Base-by-base conservation (phyloP, 768 basidiomycete genomes). In the Termitomyces sp. region DNA sequence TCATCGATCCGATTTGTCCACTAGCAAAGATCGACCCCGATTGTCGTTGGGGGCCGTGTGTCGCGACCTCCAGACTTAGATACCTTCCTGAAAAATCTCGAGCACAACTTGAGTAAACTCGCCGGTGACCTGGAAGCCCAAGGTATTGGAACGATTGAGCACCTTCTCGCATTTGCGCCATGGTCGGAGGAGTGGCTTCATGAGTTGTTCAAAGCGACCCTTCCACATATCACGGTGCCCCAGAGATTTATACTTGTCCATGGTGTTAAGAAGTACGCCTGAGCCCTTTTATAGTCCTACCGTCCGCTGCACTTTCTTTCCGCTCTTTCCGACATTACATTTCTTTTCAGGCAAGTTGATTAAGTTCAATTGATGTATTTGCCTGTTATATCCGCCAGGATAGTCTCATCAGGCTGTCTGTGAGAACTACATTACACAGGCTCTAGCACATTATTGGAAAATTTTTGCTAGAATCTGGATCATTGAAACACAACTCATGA, bases 121-220 rank as follows among this genome's bases (percentile, higher is more conserved):
- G 6, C 16, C 2, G 1, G 6, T 28, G 51, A 33, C 8, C 35
- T 58, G 18, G 50, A 53, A 30, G 44, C 42, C 5, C 50, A 58
- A 43, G 51, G 45, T 16, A 6, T 57, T 9, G n/a, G 7, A 30
- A 57, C 49, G 13, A 20, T 43, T 26, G 56, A 50, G 13, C 38
- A 43, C 18, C 28, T 57, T 7, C 40, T 57, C 13, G 30, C 26
- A 9, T 58, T 58, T 33, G 51, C 51, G 12, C 18, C 50, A 9
- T 58, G 57, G 57, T 35, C 50, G 28, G 57, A 58, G 13, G 51
- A 45, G 33, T 32, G 35, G 24, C 51, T 58, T 26, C 57, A 58
- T 30, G 26, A 35, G 33, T n/a, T 58, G 24, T 58, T 58, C 38
- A 24, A 52, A 26, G 51, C 30, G 4, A 40, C 51, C 24, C 42